These are phyloP conservation scores for Phaffia australis DNA, from an alignment of 768 basidiomycete genomes.

Conservation along the genomic window DNA sequence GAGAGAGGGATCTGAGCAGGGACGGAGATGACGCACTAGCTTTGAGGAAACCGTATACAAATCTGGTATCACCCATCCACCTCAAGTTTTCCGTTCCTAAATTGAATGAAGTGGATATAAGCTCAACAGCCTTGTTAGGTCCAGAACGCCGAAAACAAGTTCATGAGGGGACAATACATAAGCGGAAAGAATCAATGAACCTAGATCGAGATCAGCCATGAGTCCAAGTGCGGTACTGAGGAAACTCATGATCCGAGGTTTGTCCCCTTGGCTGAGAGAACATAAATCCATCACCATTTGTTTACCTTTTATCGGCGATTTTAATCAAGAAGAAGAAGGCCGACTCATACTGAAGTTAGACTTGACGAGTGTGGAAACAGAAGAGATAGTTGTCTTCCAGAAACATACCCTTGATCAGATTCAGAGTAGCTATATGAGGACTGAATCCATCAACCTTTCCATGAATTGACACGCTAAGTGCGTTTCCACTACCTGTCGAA, in stretches of 20 bases:
- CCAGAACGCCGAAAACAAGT: constrained; percentile 28
- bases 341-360: neutral
- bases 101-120: no score
- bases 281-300: constrained; percentile 35
- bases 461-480: constrained; percentile 11
- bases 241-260: constrained; percentile 31
- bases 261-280: constrained; percentile 30
- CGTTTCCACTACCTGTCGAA: constrained; percentile 31
- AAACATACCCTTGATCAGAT: constrained; percentile 36
- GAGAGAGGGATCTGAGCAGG: neutral
- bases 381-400: no score
- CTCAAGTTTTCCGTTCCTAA: constrained; percentile 36
- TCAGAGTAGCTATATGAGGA: constrained; percentile 34
- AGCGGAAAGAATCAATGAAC: constrained; percentile 10
- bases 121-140: no score
- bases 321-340: no score
- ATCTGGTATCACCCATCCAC: constrained; percentile 39
- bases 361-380: neutral
- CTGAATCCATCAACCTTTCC: constrained; percentile 36
- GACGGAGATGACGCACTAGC: constrained; percentile 22
- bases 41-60: constrained; percentile 35
- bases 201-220: constrained; percentile 30
- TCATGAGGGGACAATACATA: neutral
- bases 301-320: constrained; percentile 18
- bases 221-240: constrained; percentile 34